Evolutionary conservation across 148 eudicot genomes (phyloP).

Genomic region (Silene uniflora): DNA sequence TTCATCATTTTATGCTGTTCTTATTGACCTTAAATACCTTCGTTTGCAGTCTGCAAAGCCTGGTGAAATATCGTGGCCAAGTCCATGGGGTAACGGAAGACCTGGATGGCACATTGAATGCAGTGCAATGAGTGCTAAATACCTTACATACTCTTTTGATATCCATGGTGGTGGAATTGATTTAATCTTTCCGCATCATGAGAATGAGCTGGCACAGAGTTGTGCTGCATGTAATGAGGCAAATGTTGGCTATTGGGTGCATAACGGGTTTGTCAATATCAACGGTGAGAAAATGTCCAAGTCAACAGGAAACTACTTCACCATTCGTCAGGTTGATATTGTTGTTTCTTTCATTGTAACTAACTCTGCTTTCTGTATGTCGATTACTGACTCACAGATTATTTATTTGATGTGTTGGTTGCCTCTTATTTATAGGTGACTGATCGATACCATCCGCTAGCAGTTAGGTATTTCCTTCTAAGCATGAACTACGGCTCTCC

Average conservation of each 20-base stretch:
- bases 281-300: slow-evolving; percentile 93
- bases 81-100: slow-evolving; percentile 96
- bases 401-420: slow-evolving; percentile 5
- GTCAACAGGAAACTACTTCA: slow-evolving; percentile 72
- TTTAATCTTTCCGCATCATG: slow-evolving; percentile 88
- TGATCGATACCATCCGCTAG: slow-evolving; percentile 72
- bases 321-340: slow-evolving; percentile 70
- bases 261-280: slow-evolving; percentile 77
- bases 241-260: slow-evolving; percentile 72
- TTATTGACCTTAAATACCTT: background rate
- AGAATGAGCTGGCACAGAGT: slow-evolving; percentile 91
- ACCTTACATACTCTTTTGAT: slow-evolving; percentile 64
- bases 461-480: slow-evolving; percentile 77
- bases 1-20: slow-evolving; percentile 8
- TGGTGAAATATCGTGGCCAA: slow-evolving; percentile 82
- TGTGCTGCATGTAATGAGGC: slow-evolving; percentile 84
- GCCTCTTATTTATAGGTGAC: slow-evolving; percentile 43
- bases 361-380: background rate
- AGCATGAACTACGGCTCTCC: slow-evolving; percentile 77
- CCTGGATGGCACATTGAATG: slow-evolving; percentile 99
- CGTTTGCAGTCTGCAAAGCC: slow-evolving; percentile 77
- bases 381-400: slow-evolving; percentile 2
- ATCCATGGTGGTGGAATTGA: slow-evolving; percentile 97
- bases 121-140: slow-evolving; percentile 91
- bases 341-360: slow-evolving; percentile 1